Conservation (phyloP, 2,329 filamentous ascomycete genomes). For the Fusarium denticulatum region DNA sequence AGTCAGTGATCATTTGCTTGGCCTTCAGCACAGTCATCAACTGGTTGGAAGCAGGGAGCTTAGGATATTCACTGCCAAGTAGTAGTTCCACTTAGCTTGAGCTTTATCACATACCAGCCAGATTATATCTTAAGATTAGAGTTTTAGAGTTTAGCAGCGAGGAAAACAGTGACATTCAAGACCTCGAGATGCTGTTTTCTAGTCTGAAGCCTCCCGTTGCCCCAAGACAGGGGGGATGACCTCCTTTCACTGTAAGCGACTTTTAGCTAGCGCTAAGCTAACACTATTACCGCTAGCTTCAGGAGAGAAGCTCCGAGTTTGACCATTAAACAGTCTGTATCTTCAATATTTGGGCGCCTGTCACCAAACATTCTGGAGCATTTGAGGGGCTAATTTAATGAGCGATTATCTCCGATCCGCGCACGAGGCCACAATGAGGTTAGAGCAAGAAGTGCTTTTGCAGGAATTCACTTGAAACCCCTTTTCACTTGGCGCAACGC, state of each 20-base stretch:
- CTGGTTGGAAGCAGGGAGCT: no score
- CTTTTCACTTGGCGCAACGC: neutral
- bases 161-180: neutral
- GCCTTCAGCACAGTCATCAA: neutral
- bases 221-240: neutral
- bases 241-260: neutral
- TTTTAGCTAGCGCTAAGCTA: neutral
- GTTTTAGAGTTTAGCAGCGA: neutral
- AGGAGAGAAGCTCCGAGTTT: neutral
- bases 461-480: neutral
- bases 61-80: neutral
- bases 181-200: neutral
- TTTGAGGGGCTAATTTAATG: neutral
- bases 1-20: neutral
- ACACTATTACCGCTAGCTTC: neutral
- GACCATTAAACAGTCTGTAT: neutral
- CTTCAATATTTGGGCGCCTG: neutral
- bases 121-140: neutral
- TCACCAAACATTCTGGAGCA: neutral
- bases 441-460: neutral
- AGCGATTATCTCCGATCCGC: neutral
- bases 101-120: neutral
- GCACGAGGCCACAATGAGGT: neutral
- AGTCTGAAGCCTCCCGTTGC: neutral
- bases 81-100: no score